Percentiles rank a stretch among this genome's conserved stretches.
phyloP scores from a whole-genome alignment of 257 asterid species.

The Cinchona pubescens region DNA sequence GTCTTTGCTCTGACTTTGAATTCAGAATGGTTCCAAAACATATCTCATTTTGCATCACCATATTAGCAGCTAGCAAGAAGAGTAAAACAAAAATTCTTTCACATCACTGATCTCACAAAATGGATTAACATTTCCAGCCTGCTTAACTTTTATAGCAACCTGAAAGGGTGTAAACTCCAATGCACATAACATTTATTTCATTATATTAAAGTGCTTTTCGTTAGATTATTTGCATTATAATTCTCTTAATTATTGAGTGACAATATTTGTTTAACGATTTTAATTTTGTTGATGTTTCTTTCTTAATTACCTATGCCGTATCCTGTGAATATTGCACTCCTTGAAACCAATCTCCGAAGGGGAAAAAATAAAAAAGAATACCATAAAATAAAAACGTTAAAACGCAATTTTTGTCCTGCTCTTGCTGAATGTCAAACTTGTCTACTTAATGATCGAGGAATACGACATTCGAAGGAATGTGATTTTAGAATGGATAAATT shows the following conservation, averaged over 20 bases:
- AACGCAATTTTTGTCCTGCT: too few species aligned
- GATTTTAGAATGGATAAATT: too few species aligned
- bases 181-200: background rate
- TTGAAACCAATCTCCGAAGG: too few species aligned
- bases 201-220: background rate
- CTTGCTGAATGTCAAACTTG: too few species aligned
- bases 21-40: background rate
- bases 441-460: background rate
- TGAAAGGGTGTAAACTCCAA: background rate
- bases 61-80: background rate
- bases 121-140: background rate
- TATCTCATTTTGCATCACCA: too few species aligned
- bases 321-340: background rate
- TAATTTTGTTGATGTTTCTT: background rate
- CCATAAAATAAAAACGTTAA: background rate
- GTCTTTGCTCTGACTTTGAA: background rate
- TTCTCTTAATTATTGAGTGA: background rate
- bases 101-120: background rate
- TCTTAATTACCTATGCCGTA: background rate
- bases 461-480: background rate
- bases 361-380: too few species aligned
- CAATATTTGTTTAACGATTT: background rate
- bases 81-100: background rate
- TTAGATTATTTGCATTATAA: background rate
- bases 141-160: background rate